Evolutionary conservation across 2,329 filamentous ascomycete species (phyloP).

Genomic region (Arachnopeziza araneosa): DNA sequence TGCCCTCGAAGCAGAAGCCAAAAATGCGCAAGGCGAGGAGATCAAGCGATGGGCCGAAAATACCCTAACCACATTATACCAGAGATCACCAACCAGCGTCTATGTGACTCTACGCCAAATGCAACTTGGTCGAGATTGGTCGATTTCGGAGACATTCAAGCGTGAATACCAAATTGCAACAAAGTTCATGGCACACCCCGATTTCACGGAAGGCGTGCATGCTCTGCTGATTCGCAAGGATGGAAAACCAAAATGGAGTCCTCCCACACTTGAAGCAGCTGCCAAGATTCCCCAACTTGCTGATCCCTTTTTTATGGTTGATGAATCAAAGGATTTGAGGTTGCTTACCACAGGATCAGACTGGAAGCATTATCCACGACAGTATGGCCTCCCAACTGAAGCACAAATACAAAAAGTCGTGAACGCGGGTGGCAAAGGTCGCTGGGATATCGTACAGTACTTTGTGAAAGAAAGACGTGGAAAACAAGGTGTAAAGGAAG

Average conservation of each 20-base stretch:
- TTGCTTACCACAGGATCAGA: conserved; percentile 54
- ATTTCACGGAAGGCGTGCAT: conserved; percentile 89
- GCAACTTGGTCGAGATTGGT: conserved; percentile 69
- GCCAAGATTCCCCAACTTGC: conserved; percentile 46
- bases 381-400: conserved; percentile 66
- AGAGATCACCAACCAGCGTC: conserved; percentile 80
- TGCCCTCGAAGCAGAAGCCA: conserved; percentile 37
- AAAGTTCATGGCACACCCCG: conserved; percentile 84
- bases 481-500: conserved; percentile 64
- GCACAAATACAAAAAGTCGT: conserved; percentile 47
- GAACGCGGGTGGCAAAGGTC: conserved; percentile 34
- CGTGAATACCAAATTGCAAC: conserved; percentile 79
- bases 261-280: conserved; percentile 65
- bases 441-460: conserved; percentile 54
- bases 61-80: conserved; percentile 67
- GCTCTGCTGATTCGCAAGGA: conserved; percentile 69
- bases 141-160: conserved; percentile 77
- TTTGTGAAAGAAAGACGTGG: conserved; percentile 54
- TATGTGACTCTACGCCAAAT: conserved; percentile 82
- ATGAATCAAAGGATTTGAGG: conserved; percentile 43
- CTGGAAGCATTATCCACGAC: conserved; percentile 66
- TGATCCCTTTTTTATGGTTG: conserved; percentile 62
- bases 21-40: conserved; percentile 25
- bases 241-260: conserved; percentile 58
- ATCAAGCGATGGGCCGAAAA: conserved; percentile 70